phyloP scores from a whole-genome alignment of 2,329 filamentous ascomycete genomes.

The Nemania diffusa region DNA sequence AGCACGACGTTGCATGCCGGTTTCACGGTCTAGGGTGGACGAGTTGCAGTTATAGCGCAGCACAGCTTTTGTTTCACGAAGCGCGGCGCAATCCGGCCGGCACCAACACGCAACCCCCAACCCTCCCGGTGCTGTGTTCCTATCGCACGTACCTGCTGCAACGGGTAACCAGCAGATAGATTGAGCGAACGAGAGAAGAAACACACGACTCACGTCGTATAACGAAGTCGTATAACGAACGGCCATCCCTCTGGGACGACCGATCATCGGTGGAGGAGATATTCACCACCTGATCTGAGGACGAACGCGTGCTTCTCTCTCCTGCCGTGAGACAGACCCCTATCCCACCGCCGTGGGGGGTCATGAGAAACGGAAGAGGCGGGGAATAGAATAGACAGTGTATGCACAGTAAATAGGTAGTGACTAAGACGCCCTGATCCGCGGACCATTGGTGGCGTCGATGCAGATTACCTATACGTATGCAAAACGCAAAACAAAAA shows the following conservation, averaged over 20 bases:
- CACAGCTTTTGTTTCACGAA: constrained; percentile 28
- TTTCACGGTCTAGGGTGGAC: constrained; percentile 13
- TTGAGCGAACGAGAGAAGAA: not conserved
- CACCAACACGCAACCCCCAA: constrained; percentile 11
- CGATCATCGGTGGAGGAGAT: constrained; percentile 18
- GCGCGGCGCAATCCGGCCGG: constrained; percentile 35
- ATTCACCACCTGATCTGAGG: constrained; percentile 21
- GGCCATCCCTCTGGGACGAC: constrained; percentile 7
- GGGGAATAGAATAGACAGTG: not conserved
- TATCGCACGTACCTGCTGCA: not conserved
- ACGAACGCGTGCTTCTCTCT: not conserved
- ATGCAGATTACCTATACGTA: not conserved
- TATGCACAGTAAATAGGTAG: too few relatives aligned
- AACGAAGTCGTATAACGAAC: constrained; percentile 5
- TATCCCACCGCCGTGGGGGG: not conserved
- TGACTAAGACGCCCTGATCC: not conserved
- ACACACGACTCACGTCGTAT: constrained; percentile 8
- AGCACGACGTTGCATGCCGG: constrained; percentile 18
- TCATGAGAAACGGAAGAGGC: too few relatives aligned
- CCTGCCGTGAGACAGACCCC: not conserved
- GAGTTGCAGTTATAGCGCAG: constrained; percentile 7
- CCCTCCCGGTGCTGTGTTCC: not conserved
- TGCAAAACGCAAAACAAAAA: not conserved
- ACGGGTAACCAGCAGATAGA: not conserved
- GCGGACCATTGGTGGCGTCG: constrained; percentile 11